These are phyloP conservation scores for Vaccinium corymbosum DNA, from an alignment of 148 eudicot genomes.

Conservation along the genomic window DNA sequence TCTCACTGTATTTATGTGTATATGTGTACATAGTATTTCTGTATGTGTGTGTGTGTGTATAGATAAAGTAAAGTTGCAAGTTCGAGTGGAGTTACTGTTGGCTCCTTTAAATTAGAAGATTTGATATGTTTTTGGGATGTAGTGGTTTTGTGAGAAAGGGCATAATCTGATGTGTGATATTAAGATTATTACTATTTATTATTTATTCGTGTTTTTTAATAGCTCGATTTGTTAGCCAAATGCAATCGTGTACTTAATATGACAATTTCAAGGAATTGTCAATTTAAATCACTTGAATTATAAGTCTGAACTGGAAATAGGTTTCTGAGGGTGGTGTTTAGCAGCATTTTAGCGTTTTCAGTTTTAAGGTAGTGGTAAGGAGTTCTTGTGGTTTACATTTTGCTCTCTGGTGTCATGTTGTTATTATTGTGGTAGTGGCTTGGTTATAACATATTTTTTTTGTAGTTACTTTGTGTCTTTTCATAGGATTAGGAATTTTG, in stretches of 20 bases:
- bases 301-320: not conserved
- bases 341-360: slow-evolving; percentile 3
- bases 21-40: no score
- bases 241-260: not conserved
- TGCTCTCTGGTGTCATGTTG: not conserved
- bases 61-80: not conserved
- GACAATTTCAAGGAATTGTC: not conserved
- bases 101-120: not conserved
- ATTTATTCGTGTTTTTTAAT: not conserved
- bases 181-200: not conserved
- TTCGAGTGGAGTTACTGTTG: not conserved
- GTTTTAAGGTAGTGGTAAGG: not conserved
- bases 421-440: not conserved
- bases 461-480: not conserved
- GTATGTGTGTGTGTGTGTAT: no score
- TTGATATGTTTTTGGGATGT: not conserved
- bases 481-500: not conserved
- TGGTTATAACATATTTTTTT: not conserved
- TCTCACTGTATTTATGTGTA: not conserved
- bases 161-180: not conserved
- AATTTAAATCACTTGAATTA: not conserved
- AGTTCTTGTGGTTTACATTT: not conserved
- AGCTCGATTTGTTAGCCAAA: not conserved
- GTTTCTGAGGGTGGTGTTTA: not conserved
- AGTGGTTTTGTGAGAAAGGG: not conserved